Base-by-base conservation (phyloP, 495 filamentous ascomycete species). In the Neurospora terricola region DNA sequence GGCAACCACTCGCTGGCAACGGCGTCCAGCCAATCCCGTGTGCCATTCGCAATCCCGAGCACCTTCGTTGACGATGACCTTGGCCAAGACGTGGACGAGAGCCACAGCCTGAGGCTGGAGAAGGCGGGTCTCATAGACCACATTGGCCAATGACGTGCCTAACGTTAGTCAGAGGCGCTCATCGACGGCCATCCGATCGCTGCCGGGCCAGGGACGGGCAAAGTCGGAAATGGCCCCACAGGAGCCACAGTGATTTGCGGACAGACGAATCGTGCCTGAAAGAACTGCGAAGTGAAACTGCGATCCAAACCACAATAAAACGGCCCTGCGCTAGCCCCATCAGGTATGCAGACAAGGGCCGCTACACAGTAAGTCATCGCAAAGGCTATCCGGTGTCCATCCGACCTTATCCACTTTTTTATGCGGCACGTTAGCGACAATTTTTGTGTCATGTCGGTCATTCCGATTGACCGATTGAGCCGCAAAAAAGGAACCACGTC, bases 101-200 rank as follows among this genome's bases (percentile, higher is more conserved):
- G 77, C 78, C 78, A 76, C 78, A 77, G 48, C 43, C 27, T 76
- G 78, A 74, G 72, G 74, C 76, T 79, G 70, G 74, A 72, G 70
- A 66, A 45, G n/a, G 54, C 70, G 38, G 68, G 18, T 8, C n/a
- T 2, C 43, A 21, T n/a, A 8, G 0, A 6, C 2, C 0, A 4
- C 3, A 39, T 42, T 34, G 69, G 43, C 79, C 78, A 81, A 81
- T 80, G 70, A 78, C 1, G 4, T 5, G 14, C 3, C 14, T 9
- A 45, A 30, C 37, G 74, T 78, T 81, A 73, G 77, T 81, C 75
- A 81, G 76, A 69, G 74, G 42, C 36, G 71, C 43, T 34, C 27
- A 34, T 62, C 54, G 27, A 34, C 36, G 62, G 40, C 27, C 54
- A 62, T 62, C 12, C 34, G 34, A 34, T 34, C 34, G 54, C 54